These are phyloP conservation scores for Bruguiera sexangula DNA, from an alignment of 345 rosid genomes.

Conservation along the genomic window DNA sequence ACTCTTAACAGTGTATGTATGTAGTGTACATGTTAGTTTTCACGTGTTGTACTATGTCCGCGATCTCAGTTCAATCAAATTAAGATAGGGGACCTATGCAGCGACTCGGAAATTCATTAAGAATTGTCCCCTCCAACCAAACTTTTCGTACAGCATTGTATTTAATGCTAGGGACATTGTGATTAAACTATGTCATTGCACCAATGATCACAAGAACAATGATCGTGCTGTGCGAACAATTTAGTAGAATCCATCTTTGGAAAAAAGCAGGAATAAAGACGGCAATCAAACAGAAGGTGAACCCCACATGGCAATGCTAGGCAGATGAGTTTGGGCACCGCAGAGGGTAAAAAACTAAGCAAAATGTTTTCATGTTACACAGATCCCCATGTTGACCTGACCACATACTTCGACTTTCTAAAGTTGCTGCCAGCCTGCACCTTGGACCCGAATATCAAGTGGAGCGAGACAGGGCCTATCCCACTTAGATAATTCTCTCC, in stretches of 20 bases:
- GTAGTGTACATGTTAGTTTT: too few relatives aligned
- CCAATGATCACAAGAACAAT: neutral
- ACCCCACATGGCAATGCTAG: constrained; percentile 11
- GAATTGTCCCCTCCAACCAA: too few relatives aligned
- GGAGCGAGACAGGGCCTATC: neutral
- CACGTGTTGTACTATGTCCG: too few relatives aligned
- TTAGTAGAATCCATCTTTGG: constrained; percentile 11
- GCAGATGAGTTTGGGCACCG: constrained; percentile 2
- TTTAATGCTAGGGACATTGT: too few relatives aligned
- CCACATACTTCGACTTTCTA: constrained; percentile 10
- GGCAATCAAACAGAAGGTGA: constrained; percentile 15
- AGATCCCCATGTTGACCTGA: constrained; percentile 24
- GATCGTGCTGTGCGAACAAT: neutral
- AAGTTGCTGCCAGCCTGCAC: constrained; percentile 16
- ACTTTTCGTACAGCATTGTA: too few relatives aligned
- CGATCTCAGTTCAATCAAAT: too few relatives aligned
- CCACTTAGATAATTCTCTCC: neutral
- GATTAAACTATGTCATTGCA: neutral
- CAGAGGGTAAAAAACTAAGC: neutral
- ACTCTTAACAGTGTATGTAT: too few relatives aligned
- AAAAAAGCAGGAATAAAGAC: constrained; percentile 32
- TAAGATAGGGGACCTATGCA: too few relatives aligned
- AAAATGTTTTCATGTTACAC: constrained; percentile 3
- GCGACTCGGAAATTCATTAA: too few relatives aligned
- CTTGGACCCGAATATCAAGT: constrained; percentile 17